A percentile compares a stretch with the other conserved stretches of the same genome.
These are phyloP conservation scores for Vitis cinerea DNA, from an alignment of 164 flowering plant genomes.

Conservation along the genomic window DNA sequence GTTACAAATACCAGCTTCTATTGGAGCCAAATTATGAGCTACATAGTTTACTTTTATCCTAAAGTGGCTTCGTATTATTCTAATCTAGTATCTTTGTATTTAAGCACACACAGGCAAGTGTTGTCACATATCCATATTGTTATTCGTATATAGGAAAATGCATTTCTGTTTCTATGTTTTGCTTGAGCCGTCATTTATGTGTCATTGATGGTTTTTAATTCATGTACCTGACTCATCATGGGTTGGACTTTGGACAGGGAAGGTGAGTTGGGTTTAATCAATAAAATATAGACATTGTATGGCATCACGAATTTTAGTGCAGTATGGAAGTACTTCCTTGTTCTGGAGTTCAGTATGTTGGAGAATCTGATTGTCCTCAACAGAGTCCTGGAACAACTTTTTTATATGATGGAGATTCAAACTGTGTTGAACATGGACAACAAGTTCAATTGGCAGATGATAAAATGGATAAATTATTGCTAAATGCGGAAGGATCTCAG, in stretches of 20 bases:
- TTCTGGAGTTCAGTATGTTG: slow-evolving; percentile 47
- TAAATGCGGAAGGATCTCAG: slow-evolving; percentile 22
- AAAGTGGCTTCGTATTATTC: too few species aligned
- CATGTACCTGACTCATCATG: not conserved
- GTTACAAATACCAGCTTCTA: too few species aligned
- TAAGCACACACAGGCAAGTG: not conserved
- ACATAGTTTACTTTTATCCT: too few species aligned
- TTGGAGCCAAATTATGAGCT: too few species aligned
- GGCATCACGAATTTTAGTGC: slow-evolving; percentile 13
- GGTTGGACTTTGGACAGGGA: slow-evolving; percentile 12
- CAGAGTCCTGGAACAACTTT: slow-evolving; percentile 31
- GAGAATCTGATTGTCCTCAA: slow-evolving; percentile 51
- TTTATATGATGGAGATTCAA: slow-evolving; percentile 29
- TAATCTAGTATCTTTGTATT: too few species aligned
- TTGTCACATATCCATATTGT: not conserved
- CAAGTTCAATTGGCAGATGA: slow-evolving; percentile 27
- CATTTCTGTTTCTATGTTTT: slow-evolving; percentile 1
- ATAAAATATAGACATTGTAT: slow-evolving; percentile 5
- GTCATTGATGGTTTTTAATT: slow-evolving; percentile 7
- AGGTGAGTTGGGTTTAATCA: slow-evolving; percentile 6
- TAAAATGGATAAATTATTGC: slow-evolving; percentile 17
- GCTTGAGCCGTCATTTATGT: not conserved
- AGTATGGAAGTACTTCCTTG: slow-evolving; percentile 66
- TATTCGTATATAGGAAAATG: not conserved
- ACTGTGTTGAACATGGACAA: slow-evolving; percentile 23